Percentiles rank a stretch among this genome's conserved stretches.
Evolutionary conservation across 192 early-diverging fungal genomes (phyloP).

Genomic region (Umbelopsis vinacea): DNA sequence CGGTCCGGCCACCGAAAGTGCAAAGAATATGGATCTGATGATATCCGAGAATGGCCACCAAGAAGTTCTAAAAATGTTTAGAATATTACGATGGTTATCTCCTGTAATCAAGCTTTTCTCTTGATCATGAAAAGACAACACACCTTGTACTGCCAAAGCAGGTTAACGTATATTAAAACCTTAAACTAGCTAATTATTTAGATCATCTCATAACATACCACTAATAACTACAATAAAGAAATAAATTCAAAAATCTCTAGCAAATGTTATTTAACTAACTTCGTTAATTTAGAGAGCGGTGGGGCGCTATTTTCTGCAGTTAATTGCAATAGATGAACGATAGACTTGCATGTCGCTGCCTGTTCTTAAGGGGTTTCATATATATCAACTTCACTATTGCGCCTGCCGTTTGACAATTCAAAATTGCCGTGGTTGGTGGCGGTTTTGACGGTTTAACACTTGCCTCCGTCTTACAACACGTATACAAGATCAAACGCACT

Average conservation of each 20-base stretch:
- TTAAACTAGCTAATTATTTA: background rate
- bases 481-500: slow-evolving; percentile 25
- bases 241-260: background rate
- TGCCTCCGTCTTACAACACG: slow-evolving; percentile 49
- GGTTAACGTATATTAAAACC: too few species aligned
- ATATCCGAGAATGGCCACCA: slow-evolving; percentile 1
- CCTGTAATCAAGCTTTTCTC: too few species aligned
- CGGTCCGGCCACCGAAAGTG: slow-evolving; percentile 6
- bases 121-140: too few species aligned
- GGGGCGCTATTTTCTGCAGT: too few species aligned
- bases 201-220: background rate
- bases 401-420: background rate
- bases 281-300: background rate
- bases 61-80: background rate
- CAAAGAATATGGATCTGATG: slow-evolving; percentile 1
- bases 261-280: background rate
- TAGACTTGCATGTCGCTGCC: too few species aligned
- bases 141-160: too few species aligned
- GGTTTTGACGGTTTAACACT: slow-evolving; percentile 56
- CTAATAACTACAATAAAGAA: background rate
- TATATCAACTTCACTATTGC: background rate
- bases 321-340: too few species aligned
- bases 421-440: slow-evolving; percentile 51
- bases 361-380: too few species aligned
- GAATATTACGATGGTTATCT: background rate